Percentiles rank a stretch among this genome's conserved stretches.
Evolutionary conservation across 1,284 basidiomycete genomes (phyloP).

Genomic region (Cystobasidiaceae sp.): DNA sequence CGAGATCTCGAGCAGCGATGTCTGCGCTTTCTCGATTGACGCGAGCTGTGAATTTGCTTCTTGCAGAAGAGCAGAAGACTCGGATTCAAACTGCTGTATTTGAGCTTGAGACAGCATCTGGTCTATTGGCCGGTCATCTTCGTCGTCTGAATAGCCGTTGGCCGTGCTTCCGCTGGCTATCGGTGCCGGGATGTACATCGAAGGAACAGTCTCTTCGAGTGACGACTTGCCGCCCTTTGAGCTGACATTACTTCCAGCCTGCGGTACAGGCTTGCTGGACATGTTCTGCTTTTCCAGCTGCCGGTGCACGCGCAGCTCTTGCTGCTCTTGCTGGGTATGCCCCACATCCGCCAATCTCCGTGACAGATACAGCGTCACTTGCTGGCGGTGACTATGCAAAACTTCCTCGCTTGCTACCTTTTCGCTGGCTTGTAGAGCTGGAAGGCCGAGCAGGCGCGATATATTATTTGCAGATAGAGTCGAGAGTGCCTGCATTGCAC

Average conservation of each 20-base stretch:
- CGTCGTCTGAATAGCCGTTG: constrained; percentile 51
- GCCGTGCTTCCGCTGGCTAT: constrained; percentile 40
- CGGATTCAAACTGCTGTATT: constrained; percentile 82
- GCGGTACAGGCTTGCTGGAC: no score
- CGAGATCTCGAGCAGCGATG: constrained; percentile 80
- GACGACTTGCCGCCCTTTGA: no score
- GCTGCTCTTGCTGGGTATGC: constrained; percentile 73
- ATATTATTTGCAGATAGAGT: constrained; percentile 52
- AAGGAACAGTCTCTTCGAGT: constrained; percentile 16
- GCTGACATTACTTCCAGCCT: no score
- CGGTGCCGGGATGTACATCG: constrained; percentile 35
- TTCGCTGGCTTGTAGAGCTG: constrained; percentile 57
- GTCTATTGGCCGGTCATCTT: constrained; percentile 55
- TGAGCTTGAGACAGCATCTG: constrained; percentile 68
- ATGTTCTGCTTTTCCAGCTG: constrained; percentile 57
- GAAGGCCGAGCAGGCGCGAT: constrained; percentile 62
- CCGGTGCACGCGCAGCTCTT: constrained; percentile 76
- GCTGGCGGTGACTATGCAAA: constrained; percentile 71
- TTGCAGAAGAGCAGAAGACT: constrained; percentile 76
- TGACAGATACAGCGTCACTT: constrained; percentile 78
- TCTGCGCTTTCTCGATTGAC: constrained; percentile 80
- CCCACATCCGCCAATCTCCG: constrained; percentile 69
- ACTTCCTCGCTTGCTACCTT: constrained; percentile 61
- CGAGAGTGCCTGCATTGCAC: constrained; percentile 43
- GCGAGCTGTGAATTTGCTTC: constrained; percentile 75